Base-by-base conservation (phyloP, 2,329 filamentous ascomycete species). In the Aspergillus aculeatinus region DNA sequence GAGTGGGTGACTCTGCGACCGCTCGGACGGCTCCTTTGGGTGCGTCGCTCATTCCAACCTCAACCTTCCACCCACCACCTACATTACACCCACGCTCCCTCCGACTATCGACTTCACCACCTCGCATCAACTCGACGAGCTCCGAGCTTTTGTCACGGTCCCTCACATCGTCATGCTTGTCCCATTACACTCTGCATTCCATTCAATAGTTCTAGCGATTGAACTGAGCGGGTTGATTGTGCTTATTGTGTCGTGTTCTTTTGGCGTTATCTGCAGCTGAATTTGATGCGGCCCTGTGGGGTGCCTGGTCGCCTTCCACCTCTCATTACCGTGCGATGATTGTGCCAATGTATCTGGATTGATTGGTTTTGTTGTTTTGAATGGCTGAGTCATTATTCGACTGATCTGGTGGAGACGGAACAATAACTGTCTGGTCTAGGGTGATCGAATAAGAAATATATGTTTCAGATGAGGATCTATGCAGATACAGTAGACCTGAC, bases 181-280 rank as follows among this genome's bases (percentile, higher is more conserved):
- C 58, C 48, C 56, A 49, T 55, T 63, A 52, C 60, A 51, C 57
- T 63, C 57, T 63, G 60, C 60, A 62, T 63, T 62, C 51, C 65
- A 61, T 68, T 60, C 68, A 65, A 68, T 66, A 68, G 63, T 70
- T 44, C 62, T 69, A 71, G 69, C 69, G 69, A 69, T 68, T 67
- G 65, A 70, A 66, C 59, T 70, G 62, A 70, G 67, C 67, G 69
- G 67, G 63, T 68, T 68, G 67, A 64, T 63, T 62, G 53, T 62
- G 62, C 58, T 67, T 63, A 57, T 59, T 67, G 62, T 66, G 62
- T 55, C 57, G 60, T 52, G 55, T 60, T 51, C 49, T 55, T 47
- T 49, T 57, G 48, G 48, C 48, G 44, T 56, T 51, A 50, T 23
- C n/a, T 51, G 52, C 53, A 35, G 51, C 50, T 62, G 60, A 53